These are phyloP conservation scores for Gossypium trilobum DNA, from an alignment of 441 rosid species.

Conservation along the genomic window DNA sequence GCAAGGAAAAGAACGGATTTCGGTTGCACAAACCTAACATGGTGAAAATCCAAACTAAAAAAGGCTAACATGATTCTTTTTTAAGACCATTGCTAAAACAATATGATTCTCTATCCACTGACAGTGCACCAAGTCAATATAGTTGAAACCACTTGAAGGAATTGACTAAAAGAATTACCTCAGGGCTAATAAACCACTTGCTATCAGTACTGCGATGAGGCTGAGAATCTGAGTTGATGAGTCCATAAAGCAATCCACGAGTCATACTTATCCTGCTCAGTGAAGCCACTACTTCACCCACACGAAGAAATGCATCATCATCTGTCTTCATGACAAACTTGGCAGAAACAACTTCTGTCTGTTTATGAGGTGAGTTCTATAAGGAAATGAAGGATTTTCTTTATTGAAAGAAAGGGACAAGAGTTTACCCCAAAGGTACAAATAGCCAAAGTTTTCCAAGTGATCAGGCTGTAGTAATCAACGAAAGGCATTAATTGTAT, in stretches of 20 bases:
- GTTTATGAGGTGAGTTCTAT: slow-evolving; percentile 28
- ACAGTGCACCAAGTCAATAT: neutral
- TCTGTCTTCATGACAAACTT: slow-evolving; percentile 94
- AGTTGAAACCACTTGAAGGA: neutral
- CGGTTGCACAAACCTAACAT: neutral
- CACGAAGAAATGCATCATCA: slow-evolving; percentile 92
- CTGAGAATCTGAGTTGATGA: slow-evolving; percentile 67
- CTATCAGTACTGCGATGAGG: slow-evolving; percentile 78
- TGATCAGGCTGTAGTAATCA: slow-evolving; percentile 88
- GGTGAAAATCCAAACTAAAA: neutral
- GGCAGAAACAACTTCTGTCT: slow-evolving; percentile 73
- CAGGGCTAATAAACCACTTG: slow-evolving; percentile 85
- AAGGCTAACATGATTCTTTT: neutral
- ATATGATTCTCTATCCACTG: neutral
- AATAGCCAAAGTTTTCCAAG: slow-evolving; percentile 93
- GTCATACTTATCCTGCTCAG: slow-evolving; percentile 45
- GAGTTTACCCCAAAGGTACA: slow-evolving; percentile 86
- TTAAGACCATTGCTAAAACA: neutral
- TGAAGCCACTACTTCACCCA: slow-evolving; percentile 72
- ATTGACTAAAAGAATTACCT: slow-evolving; percentile 39
- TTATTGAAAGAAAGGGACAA: slow-evolving; percentile 19
- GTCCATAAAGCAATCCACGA: slow-evolving; percentile 74
- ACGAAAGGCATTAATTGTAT: slow-evolving; percentile 94
- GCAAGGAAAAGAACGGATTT: neutral
- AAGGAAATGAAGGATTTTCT: slow-evolving; percentile 21